These are phyloP conservation scores for Penicillium angulare DNA, from an alignment of 495 filamentous ascomycete species.

Conservation along the genomic window DNA sequence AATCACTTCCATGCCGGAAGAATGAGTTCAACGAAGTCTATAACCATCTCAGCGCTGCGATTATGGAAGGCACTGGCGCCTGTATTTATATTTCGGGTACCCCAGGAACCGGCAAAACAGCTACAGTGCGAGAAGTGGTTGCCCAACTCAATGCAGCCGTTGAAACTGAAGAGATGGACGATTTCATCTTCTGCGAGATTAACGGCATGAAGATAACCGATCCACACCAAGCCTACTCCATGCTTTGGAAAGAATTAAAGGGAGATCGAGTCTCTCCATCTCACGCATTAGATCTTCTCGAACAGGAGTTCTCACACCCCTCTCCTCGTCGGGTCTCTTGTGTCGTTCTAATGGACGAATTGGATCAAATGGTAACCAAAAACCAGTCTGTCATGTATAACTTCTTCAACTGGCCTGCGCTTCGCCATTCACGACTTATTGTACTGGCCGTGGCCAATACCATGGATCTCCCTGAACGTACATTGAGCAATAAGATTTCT, in stretches of 20 bases:
- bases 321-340: slow-evolving; percentile 89
- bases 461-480: slow-evolving; percentile 97
- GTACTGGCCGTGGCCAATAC: slow-evolving; percentile 98
- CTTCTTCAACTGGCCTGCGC: slow-evolving; percentile 99
- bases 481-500: slow-evolving; percentile 96
- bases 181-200: slow-evolving; percentile 99
- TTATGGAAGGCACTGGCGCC: slow-evolving; percentile 85
- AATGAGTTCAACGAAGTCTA: slow-evolving; percentile 90
- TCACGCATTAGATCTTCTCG: slow-evolving; percentile 86
- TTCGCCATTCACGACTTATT: slow-evolving; percentile 86
- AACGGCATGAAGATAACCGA: slow-evolving; percentile 99
- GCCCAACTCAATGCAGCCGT: slow-evolving; percentile 84
- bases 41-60: slow-evolving; percentile 88
- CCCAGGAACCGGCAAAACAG: slow-evolving; percentile 97
- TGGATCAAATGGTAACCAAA: slow-evolving; percentile 96
- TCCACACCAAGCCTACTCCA: slow-evolving; percentile 91
- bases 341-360: slow-evolving; percentile 98
- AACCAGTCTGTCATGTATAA: slow-evolving; percentile 99
- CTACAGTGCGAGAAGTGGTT: slow-evolving; percentile 94
- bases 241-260: slow-evolving; percentile 95
- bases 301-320: slow-evolving; percentile 87
- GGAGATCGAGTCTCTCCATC: slow-evolving; percentile 89
- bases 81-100: slow-evolving; percentile 99
- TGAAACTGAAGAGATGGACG: slow-evolving; percentile 86
- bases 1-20: slow-evolving; percentile 86